A percentile compares a stretch with the other conserved stretches of the same genome.
These are phyloP conservation scores for Epichloe baconii DNA, from an alignment of 2,329 filamentous ascomycete genomes.

Conservation along the genomic window DNA sequence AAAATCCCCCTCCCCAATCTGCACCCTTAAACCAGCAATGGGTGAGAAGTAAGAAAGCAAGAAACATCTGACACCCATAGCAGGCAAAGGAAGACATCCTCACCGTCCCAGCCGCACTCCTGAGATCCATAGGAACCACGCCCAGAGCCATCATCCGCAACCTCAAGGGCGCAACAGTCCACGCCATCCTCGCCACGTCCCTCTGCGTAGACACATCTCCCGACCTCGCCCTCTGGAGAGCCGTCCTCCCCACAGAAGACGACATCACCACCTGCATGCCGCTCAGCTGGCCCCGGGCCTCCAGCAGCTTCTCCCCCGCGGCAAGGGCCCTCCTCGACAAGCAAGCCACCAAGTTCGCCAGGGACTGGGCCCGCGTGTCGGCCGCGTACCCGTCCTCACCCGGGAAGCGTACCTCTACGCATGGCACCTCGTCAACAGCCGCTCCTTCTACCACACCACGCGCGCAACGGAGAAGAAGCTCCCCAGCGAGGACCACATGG, in stretches of 20 bases:
- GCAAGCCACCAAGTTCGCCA: constrained; percentile 34
- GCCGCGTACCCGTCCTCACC: constrained; percentile 13
- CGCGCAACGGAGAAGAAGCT: constrained; percentile 30
- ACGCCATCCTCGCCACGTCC: constrained; percentile 60
- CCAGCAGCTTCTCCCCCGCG: constrained; percentile 30
- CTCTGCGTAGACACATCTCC: constrained; percentile 40
- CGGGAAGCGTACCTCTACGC: constrained; percentile 35
- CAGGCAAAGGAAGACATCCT: constrained; percentile 43
- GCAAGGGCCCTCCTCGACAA: constrained; percentile 32
- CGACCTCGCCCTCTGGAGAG: constrained; percentile 45
- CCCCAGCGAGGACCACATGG: constrained; percentile 45
- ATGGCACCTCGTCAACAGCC: constrained; percentile 49
- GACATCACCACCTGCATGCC: constrained; percentile 42
- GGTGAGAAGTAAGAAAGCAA: not conserved
- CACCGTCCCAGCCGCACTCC: constrained; percentile 47
- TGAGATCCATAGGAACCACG: constrained; percentile 52
- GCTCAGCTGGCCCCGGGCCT: constrained; percentile 32
- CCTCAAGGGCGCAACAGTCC: constrained; percentile 44
- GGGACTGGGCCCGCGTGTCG: constrained; percentile 26
- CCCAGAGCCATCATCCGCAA: constrained; percentile 36
- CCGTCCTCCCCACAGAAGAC: constrained; percentile 48
- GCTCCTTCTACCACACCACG: constrained; percentile 46
- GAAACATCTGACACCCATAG: not conserved
- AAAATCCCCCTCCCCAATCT: constrained; percentile 7
- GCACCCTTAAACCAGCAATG: not conserved